These are phyloP conservation scores for Sugiyamaella boreocaroliniensis DNA, from an alignment of 805 yeast species.

Conservation along the genomic window DNA sequence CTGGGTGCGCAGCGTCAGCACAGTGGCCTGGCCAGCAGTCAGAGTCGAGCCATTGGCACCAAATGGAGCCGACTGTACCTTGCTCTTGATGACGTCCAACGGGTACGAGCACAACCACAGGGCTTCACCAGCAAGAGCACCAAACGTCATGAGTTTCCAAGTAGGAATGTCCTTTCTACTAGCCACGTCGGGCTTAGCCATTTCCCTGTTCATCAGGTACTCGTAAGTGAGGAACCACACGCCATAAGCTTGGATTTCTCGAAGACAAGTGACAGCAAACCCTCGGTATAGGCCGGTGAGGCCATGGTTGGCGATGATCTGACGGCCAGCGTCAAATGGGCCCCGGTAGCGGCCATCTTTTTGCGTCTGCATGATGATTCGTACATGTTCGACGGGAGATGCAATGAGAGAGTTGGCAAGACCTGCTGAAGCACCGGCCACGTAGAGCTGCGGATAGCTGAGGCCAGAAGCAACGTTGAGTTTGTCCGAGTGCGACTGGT, in stretches of 20 bases:
- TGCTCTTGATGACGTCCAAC: slow-evolving; percentile 57
- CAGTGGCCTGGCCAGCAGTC: slow-evolving; percentile 33
- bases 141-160: slow-evolving; percentile 48
- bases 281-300: slow-evolving; percentile 50
- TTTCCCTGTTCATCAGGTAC: slow-evolving; percentile 36
- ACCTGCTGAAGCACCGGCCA: slow-evolving; percentile 62
- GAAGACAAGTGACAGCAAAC: slow-evolving; percentile 42
- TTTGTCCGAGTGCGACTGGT: slow-evolving; percentile 6
- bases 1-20: slow-evolving; percentile 35
- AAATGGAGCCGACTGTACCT: slow-evolving; percentile 49
- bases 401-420: slow-evolving; percentile 57
- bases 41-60: slow-evolving; percentile 28
- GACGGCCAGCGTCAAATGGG: slow-evolving; percentile 39
- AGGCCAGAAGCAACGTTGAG: slow-evolving; percentile 24
- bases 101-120: slow-evolving; percentile 66
- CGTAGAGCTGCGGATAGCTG: slow-evolving; percentile 48
- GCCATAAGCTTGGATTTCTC: slow-evolving; percentile 71
- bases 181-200: slow-evolving; percentile 18
- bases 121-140: slow-evolving; percentile 64
- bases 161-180: slow-evolving; percentile 46
- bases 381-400: slow-evolving; percentile 59
- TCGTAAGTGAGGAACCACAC: slow-evolving; percentile 68
- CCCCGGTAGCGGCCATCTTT: slow-evolving; percentile 33
- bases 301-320: slow-evolving; percentile 41
- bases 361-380: slow-evolving; percentile 55